phyloP scores from a whole-genome alignment of 352 stramenopile genomes.

The Globisporangium echinulatum region DNA sequence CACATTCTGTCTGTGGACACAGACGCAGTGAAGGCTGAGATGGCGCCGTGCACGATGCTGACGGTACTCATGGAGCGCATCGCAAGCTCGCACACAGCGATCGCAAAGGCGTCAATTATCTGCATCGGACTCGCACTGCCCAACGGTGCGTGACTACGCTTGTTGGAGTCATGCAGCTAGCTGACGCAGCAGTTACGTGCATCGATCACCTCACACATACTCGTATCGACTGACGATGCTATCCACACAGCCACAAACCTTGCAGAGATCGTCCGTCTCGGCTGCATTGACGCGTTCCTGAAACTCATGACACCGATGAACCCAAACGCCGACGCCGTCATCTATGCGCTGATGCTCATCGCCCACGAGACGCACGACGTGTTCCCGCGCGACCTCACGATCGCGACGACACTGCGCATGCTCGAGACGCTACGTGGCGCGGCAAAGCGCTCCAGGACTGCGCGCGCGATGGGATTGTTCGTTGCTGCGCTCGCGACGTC shows the following conservation, averaged over 20 bases:
- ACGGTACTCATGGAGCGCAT: slow-evolving; percentile 36
- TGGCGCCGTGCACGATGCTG: slow-evolving; percentile 28
- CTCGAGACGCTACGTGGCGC: slow-evolving; percentile 59
- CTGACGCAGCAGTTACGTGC: not conserved
- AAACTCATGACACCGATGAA: slow-evolving; percentile 39
- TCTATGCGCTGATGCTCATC: slow-evolving; percentile 51
- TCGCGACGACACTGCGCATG: slow-evolving; percentile 28
- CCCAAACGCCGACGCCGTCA: slow-evolving; percentile 33
- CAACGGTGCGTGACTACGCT: slow-evolving; percentile 28
- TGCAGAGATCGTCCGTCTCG: slow-evolving; percentile 35
- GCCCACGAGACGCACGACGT: slow-evolving; percentile 44
- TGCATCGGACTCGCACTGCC: slow-evolving; percentile 53
- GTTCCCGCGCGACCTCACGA: slow-evolving; percentile 42
- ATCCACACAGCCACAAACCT: slow-evolving; percentile 39
- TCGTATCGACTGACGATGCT: not conserved
- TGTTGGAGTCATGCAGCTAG: not conserved
- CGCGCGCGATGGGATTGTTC: slow-evolving; percentile 48
- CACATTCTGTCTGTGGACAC: not conserved
- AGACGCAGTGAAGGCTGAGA: slow-evolving; percentile 32
- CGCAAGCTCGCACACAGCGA: slow-evolving; percentile 22
- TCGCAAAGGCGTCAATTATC: slow-evolving; percentile 42
- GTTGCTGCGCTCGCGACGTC: slow-evolving; percentile 54
- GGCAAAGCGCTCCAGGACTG: slow-evolving; percentile 50
- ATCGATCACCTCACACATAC: not conserved
- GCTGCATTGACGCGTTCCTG: slow-evolving; percentile 52